A percentile compares a stretch with the other conserved stretches of the same genome.
These are phyloP conservation scores for Scheffersomyces coipomensis DNA, from an alignment of 805 yeast genomes.

Conservation along the genomic window DNA sequence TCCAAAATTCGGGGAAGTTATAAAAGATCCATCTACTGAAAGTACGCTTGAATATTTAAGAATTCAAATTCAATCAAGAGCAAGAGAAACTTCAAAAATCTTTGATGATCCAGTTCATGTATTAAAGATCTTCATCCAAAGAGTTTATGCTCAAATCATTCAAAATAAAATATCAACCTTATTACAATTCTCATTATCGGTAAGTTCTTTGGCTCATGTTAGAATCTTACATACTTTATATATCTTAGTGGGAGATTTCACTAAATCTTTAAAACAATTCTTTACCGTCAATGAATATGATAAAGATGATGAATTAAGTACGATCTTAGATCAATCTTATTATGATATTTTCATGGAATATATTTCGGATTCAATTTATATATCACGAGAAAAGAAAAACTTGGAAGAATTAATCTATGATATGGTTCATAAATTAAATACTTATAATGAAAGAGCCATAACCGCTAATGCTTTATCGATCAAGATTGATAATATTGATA, in stretches of 20 bases:
- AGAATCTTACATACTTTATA: slow-evolving; percentile 72
- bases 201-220: slow-evolving; percentile 69
- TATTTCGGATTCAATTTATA: slow-evolving; percentile 64
- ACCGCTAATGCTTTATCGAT: slow-evolving; percentile 33
- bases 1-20: slow-evolving; percentile 49
- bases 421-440: slow-evolving; percentile 45
- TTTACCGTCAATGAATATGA: slow-evolving; percentile 48
- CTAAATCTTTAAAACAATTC: slow-evolving; percentile 63
- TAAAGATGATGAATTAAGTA: slow-evolving; percentile 42
- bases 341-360: slow-evolving; percentile 74
- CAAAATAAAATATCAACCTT: slow-evolving; percentile 55
- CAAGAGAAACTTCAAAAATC: slow-evolving; percentile 68
- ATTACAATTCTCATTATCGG: slow-evolving; percentile 59
- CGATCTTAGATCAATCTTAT: slow-evolving; percentile 66
- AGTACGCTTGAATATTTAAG: slow-evolving; percentile 51
- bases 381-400: slow-evolving; percentile 67
- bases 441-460: slow-evolving; percentile 32
- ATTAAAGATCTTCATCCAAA: slow-evolving; percentile 64
- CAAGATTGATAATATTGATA: slow-evolving; percentile 32
- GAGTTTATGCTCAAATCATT: slow-evolving; percentile 73
- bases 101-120: slow-evolving; percentile 72
- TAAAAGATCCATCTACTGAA: slow-evolving; percentile 53
- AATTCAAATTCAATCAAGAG: slow-evolving; percentile 65
- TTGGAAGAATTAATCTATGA: slow-evolving; percentile 53
- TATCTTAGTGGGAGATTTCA: slow-evolving; percentile 54